Percentiles rank a stretch among this genome's conserved stretches.
phyloP scores from a whole-genome alignment of 306 rosid genomes.

The Crataegus laevigata region DNA sequence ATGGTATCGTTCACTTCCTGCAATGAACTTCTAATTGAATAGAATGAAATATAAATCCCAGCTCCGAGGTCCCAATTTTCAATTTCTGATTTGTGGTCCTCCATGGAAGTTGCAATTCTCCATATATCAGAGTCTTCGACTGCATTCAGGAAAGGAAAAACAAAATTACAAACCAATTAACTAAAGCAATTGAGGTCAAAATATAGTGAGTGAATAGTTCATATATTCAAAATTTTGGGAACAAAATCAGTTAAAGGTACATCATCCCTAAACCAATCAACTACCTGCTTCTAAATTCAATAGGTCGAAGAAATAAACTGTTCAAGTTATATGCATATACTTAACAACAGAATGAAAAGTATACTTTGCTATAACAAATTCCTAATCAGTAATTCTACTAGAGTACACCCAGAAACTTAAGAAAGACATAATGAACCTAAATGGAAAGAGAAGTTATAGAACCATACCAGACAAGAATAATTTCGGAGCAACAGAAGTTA shows the following conservation, averaged over 20 bases:
- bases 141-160: slow-evolving; percentile 23
- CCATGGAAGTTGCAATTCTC: slow-evolving; percentile 81
- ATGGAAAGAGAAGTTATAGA: not conserved
- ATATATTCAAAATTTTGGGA: not conserved
- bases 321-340: not conserved
- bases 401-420: not conserved
- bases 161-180: slow-evolving; percentile 5
- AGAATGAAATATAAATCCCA: slow-evolving; percentile 82
- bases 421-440: not conserved
- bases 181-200: not conserved
- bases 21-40: slow-evolving; percentile 63
- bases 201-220: not conserved
- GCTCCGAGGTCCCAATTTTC: slow-evolving; percentile 98
- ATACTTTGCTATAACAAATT: not conserved
- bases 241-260: not conserved
- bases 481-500: slow-evolving; percentile 65
- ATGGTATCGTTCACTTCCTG: slow-evolving; percentile 47
- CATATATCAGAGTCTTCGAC: slow-evolving; percentile 75
- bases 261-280: not conserved
- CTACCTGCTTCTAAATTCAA: not conserved
- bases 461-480: slow-evolving; percentile 68
- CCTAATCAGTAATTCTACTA: not conserved
- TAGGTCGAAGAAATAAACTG: not conserved
- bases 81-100: slow-evolving; percentile 85
- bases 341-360: not conserved